Conservation (phyloP, 495 filamentous ascomycete genomes). For the Cudoniella acicularis region DNA sequence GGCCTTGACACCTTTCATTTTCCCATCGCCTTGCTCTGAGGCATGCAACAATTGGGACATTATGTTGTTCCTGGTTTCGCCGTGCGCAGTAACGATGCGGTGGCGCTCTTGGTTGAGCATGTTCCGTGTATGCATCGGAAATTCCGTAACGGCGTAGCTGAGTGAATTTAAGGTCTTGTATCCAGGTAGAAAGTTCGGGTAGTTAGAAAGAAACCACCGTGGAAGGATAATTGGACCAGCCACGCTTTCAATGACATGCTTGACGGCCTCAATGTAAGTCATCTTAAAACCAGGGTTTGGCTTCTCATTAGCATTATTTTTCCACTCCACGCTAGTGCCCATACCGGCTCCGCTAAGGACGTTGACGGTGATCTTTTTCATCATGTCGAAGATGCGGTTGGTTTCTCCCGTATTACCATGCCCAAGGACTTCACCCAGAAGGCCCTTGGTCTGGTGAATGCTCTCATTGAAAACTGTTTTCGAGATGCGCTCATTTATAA, state of each 20-base stretch:
- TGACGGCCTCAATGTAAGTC: conserved; percentile 27
- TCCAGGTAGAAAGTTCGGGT: conserved; percentile 26
- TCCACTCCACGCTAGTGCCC: conserved; percentile 24
- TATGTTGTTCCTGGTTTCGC: conserved; percentile 25
- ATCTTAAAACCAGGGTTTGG: conserved; percentile 24
- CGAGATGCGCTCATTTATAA: conserved; percentile 31
- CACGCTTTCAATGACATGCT: conserved; percentile 18
- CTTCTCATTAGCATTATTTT: conserved; percentile 17
- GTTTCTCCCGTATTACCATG: conserved; percentile 15
- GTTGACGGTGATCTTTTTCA: conserved; percentile 29
- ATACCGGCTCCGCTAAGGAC: conserved; percentile 28
- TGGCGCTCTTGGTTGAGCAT: conserved; percentile 34
- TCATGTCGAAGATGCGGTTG: conserved; percentile 27
- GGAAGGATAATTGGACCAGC: conserved; percentile 26
- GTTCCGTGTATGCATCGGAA: conserved; percentile 24
- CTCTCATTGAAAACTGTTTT: conserved; percentile 28
- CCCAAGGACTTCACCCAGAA: conserved; percentile 24
- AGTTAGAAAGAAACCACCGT: conserved; percentile 23
- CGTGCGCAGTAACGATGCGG: conserved; percentile 8
- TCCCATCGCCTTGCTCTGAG: conserved; percentile 1
- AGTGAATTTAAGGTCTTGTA: conserved; percentile 18
- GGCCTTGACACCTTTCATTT: conserved; percentile 1
- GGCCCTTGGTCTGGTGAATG: conserved; percentile 24
- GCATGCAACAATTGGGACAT: conserved; percentile 27
- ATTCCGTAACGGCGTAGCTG: conserved; percentile 20